Evolutionary conservation across 2,329 filamentous ascomycete genomes (phyloP).

Genomic region (Pyrenophora graminea): DNA sequence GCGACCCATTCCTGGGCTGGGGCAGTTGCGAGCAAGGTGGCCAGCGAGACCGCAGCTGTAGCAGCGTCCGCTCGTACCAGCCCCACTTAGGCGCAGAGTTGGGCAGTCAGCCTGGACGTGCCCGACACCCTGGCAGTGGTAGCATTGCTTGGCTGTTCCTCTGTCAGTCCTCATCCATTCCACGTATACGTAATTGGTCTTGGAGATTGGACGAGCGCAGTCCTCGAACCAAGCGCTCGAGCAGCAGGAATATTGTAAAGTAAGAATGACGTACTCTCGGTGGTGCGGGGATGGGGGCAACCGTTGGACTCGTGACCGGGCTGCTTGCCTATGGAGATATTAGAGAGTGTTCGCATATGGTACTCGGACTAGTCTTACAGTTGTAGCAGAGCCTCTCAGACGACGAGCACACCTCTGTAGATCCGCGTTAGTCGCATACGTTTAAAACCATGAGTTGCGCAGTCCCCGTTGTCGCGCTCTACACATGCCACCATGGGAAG

Average conservation of each 20-base stretch:
- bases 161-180: slow-evolving; percentile 16
- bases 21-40: slow-evolving; percentile 89
- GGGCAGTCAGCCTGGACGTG: slow-evolving; percentile 99
- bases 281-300: slow-evolving; percentile 94
- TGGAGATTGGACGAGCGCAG: background rate
- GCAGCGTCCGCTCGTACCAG: slow-evolving; percentile 82
- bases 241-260: background rate
- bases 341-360: slow-evolving; percentile 14
- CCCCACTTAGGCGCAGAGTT: slow-evolving; percentile 85
- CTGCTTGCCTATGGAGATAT: slow-evolving; percentile 68
- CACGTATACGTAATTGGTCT: background rate
- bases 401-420: slow-evolving; percentile 88
- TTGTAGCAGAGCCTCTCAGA: slow-evolving; percentile 99
- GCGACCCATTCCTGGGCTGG: slow-evolving; percentile 72
- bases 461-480: slow-evolving; percentile 25
- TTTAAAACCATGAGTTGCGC: slow-evolving; percentile 3
- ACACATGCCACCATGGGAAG: slow-evolving; percentile 13
- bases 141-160: slow-evolving; percentile 88
- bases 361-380: slow-evolving; percentile 64
- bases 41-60: slow-evolving; percentile 95
- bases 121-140: slow-evolving; percentile 97
- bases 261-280: slow-evolving; percentile 68
- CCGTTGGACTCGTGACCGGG: slow-evolving; percentile 96
- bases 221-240: background rate
- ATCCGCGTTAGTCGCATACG: slow-evolving; percentile 28